Conservation (phyloP, 1,284 basidiomycete genomes). For the Irpex sp. region DNA sequence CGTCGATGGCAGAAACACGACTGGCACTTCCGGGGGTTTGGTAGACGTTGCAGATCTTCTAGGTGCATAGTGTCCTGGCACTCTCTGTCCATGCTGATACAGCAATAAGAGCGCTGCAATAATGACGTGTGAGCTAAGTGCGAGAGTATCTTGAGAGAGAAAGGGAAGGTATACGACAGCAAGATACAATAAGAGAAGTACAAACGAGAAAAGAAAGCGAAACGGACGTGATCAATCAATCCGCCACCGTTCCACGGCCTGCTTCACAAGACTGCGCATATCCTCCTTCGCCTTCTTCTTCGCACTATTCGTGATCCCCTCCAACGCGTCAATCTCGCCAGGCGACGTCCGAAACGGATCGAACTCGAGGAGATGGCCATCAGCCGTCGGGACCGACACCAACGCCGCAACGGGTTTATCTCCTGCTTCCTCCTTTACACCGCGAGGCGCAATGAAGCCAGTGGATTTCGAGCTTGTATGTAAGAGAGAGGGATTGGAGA, state of each 20-base stretch:
- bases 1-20: constrained; percentile 2
- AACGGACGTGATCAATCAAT: constrained; percentile 25
- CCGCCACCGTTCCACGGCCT: constrained; percentile 70
- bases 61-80: background rate
- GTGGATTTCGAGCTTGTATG: constrained; percentile 23
- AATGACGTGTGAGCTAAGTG: no score
- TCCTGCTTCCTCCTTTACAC: background rate
- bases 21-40: background rate
- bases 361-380: constrained; percentile 74
- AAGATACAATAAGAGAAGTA: background rate
- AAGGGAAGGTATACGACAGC: background rate
- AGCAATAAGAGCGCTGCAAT: background rate
- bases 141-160: no score
- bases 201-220: background rate
- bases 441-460: constrained; percentile 9
- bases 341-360: constrained; percentile 70
- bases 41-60: background rate
- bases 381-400: constrained; percentile 66
- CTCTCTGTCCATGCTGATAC: background rate
- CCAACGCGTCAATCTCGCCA: constrained; percentile 59
- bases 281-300: constrained; percentile 75
- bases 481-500: constrained; percentile 40
- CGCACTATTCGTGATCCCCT: constrained; percentile 71
- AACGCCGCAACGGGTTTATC: constrained; percentile 19
- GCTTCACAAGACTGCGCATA: constrained; percentile 62